phyloP scores from a whole-genome alignment of 768 basidiomycete species.

The Hebeloma cylindrosporum region DNA sequence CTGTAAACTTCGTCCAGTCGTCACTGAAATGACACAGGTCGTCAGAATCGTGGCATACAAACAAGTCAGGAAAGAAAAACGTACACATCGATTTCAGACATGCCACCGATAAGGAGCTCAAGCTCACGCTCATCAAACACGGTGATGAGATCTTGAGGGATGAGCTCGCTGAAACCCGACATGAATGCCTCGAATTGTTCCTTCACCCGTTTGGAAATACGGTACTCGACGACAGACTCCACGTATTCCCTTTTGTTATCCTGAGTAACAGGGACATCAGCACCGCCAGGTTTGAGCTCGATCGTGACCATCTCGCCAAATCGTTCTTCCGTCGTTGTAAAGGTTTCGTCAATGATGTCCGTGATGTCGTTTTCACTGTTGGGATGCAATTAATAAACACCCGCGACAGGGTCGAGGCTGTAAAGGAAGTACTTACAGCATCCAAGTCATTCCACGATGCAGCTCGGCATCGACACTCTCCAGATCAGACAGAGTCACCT shows the following conservation, averaged over 20 bases:
- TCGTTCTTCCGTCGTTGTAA: conserved; percentile 94
- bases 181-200: conserved; percentile 99
- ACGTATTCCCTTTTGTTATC: conserved; percentile 99
- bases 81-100: conserved; percentile 99
- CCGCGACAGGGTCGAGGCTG: conserved; percentile 8
- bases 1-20: conserved; percentile 99
- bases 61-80: conserved; percentile 30
- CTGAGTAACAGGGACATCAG: conserved; percentile 84
- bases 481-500: conserved; percentile 89
- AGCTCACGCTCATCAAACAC: conserved; percentile 99
- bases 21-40: conserved; percentile 49
- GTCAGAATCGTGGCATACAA: conserved; percentile 1
- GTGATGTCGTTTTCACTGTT: conserved; percentile 95
- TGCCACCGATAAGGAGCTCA: conserved; percentile 95
- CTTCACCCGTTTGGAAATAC: conserved; percentile 95
- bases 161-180: conserved; percentile 99
- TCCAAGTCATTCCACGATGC: conserved; percentile 96
- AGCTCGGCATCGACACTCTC: conserved; percentile 97
- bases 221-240: conserved; percentile 91
- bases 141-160: conserved; percentile 95
- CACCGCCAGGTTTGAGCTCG: conserved; percentile 89
- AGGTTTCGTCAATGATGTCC: conserved; percentile 96
- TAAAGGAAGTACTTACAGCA: conserved; percentile 68
- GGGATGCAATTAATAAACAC: neutral
- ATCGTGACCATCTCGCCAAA: conserved; percentile 98